A percentile compares a stretch with the other conserved stretches of the same genome.
Conservation (phyloP, 805 yeast genomes). For the Hanseniaspora taiwanica region DNA sequence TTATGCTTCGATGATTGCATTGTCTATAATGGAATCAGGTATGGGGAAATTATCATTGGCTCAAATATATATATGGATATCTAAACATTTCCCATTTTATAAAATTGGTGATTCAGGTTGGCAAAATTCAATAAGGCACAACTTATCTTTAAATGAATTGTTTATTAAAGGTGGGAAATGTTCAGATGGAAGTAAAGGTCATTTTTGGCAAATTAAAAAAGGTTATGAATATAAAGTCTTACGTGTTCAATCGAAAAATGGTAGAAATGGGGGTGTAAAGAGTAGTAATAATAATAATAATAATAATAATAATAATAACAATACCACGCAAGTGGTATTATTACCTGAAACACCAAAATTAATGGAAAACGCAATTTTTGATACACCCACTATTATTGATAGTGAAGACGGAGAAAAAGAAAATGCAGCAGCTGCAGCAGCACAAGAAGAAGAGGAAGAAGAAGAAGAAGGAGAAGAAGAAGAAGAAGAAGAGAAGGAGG, state of each 20-base stretch:
- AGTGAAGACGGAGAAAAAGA: too few species aligned
- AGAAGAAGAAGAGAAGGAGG: too few species aligned
- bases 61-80: constrained; percentile 87
- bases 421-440: too few species aligned
- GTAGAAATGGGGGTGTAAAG: background rate
- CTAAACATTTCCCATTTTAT: constrained; percentile 73
- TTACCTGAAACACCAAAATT: too few species aligned
- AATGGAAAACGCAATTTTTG: too few species aligned
- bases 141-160: constrained; percentile 83
- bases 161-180: constrained; percentile 82
- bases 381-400: too few species aligned
- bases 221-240: constrained; percentile 75
- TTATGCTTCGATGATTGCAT: constrained; percentile 84
- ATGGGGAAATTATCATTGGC: constrained; percentile 58
- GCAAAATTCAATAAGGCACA: constrained; percentile 96
- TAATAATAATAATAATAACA: too few species aligned
- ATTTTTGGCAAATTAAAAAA: constrained; percentile 83
- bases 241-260: constrained; percentile 24
- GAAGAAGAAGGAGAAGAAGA: too few species aligned
- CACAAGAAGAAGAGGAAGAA: too few species aligned
- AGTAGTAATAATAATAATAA: constrained; percentile 22
- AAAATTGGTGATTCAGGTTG: constrained; percentile 81
- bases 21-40: constrained; percentile 80
- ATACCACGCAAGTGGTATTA: too few species aligned
- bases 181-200: constrained; percentile 72